Evolutionary conservation across 176 grass and related monocot genomes (phyloP).

Genomic region (barley (Hordeum vulgare)): DNA sequence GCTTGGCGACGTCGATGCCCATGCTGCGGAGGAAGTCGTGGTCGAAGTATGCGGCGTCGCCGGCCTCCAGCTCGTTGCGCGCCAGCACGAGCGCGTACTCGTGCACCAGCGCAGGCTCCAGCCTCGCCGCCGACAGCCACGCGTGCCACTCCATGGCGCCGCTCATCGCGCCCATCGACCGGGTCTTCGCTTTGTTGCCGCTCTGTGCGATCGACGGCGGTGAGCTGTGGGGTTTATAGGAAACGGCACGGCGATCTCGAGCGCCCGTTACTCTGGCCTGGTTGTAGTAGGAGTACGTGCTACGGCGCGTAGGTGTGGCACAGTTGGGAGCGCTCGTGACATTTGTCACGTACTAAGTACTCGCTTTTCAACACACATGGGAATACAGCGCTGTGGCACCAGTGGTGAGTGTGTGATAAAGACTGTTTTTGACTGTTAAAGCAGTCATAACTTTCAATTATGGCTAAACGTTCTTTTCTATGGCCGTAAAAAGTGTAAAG

Average conservation of each 20-base stretch:
- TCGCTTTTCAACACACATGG: not conserved
- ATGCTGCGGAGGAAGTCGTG: conserved; percentile 77
- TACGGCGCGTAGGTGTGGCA: not conserved
- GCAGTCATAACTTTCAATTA: not conserved
- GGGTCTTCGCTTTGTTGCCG: not conserved
- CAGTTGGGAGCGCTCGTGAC: conserved; percentile 29
- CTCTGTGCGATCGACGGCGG: not conserved
- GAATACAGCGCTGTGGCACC: not conserved
- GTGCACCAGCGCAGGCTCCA: conserved; percentile 36
- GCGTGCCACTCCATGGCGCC: conserved; percentile 54
- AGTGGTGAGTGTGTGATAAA: not conserved
- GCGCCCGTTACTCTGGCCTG: not conserved
- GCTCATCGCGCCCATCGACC: not conserved
- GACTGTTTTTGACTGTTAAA: not conserved
- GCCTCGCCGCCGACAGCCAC: conserved; percentile 43
- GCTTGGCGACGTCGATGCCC: conserved; percentile 85
- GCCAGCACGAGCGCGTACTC: conserved; percentile 51
- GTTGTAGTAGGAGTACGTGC: not conserved
- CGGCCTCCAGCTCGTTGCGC: conserved; percentile 65
- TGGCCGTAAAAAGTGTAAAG: not conserved
- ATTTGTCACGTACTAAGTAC: conserved; percentile 25
- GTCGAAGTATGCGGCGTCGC: conserved; percentile 47
- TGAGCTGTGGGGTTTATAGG: conserved; percentile 3
- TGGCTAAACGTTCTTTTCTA: not conserved
- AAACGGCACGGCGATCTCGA: not conserved